These are phyloP conservation scores for Ilyonectria sp. DNA, from an alignment of 2,329 filamentous ascomycete species.

Conservation along the genomic window DNA sequence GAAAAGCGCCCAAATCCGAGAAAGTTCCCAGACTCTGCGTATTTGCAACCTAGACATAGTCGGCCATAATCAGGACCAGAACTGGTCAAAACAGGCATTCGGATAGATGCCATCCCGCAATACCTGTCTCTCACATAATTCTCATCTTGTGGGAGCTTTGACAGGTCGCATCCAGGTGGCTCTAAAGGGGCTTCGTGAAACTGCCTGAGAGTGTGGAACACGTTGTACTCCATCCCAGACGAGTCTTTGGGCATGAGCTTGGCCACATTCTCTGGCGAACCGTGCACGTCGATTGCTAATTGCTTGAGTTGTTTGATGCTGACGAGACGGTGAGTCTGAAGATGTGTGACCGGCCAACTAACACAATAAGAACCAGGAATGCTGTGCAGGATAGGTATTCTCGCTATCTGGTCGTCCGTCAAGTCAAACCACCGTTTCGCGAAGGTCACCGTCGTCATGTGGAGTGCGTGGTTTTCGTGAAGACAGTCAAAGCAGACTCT, in stretches of 20 bases:
- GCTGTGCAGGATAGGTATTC: slow-evolving; percentile 26
- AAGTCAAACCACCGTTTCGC: slow-evolving; percentile 38
- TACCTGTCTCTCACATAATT: neutral
- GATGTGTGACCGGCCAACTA: neutral
- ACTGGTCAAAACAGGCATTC: slow-evolving; percentile 34
- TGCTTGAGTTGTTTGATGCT: slow-evolving; percentile 49
- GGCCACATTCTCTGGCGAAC: slow-evolving; percentile 33
- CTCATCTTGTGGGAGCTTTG: slow-evolving; percentile 18
- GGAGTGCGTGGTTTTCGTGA: slow-evolving; percentile 31
- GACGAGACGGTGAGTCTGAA: slow-evolving; percentile 35
- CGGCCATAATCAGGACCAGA: slow-evolving; percentile 15
- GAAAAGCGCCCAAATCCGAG: too few species aligned
- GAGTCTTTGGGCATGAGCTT: neutral
- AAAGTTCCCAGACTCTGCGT: too few species aligned
- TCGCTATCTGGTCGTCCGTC: slow-evolving; percentile 28
- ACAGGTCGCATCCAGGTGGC: slow-evolving; percentile 37
- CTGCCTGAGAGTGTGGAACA: slow-evolving; percentile 14
- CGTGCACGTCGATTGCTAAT: slow-evolving; percentile 46
- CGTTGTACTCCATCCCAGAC: neutral
- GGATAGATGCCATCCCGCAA: slow-evolving; percentile 39
- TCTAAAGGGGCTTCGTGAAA: slow-evolving; percentile 34
- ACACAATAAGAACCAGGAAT: too few species aligned
- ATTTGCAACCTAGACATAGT: neutral
- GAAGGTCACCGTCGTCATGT: slow-evolving; percentile 29
- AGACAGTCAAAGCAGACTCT: slow-evolving; percentile 49